These are phyloP conservation scores for Draba incana DNA, from an alignment of 345 rosid species.

Conservation along the genomic window DNA sequence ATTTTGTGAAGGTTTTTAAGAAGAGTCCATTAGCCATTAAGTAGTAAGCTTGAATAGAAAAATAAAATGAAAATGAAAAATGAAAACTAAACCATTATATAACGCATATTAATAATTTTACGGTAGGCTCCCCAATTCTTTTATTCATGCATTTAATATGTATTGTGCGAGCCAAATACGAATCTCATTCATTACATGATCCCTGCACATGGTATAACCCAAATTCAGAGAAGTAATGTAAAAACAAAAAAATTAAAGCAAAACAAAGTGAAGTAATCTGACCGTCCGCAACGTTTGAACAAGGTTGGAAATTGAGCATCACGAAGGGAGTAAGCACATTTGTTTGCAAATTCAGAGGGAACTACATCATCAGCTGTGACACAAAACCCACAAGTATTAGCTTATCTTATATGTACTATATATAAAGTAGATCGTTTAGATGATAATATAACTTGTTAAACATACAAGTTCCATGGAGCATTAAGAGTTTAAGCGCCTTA, in stretches of 20 bases:
- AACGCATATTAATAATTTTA: not conserved
- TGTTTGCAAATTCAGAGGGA: slow-evolving; percentile 54
- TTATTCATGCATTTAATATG: not conserved
- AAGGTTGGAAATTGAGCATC: slow-evolving; percentile 54
- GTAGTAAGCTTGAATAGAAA: no score
- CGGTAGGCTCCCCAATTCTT: not conserved
- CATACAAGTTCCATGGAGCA: slow-evolving; percentile 55
- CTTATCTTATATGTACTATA: not conserved
- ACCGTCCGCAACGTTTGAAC: slow-evolving; percentile 66
- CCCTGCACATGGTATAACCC: not conserved
- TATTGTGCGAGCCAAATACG: not conserved
- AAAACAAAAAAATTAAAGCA: not conserved
- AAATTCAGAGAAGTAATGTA: not conserved
- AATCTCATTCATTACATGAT: slow-evolving; percentile 2
- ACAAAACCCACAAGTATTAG: not conserved
- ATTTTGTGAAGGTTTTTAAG: no score
- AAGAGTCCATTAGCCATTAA: no score
- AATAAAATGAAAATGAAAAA: no score
- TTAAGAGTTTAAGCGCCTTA: slow-evolving; percentile 52
- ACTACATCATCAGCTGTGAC: slow-evolving; percentile 61
- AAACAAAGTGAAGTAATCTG: not conserved
- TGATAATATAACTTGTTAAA: slow-evolving; percentile 3
- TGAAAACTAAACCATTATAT: no score
- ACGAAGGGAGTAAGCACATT: slow-evolving; percentile 50
- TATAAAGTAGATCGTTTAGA: not conserved